Evolutionary conservation across 345 rosid species (phyloP), one percentile per base, ranked within the genome.

Genomic region (Garcia nutans): DNA sequence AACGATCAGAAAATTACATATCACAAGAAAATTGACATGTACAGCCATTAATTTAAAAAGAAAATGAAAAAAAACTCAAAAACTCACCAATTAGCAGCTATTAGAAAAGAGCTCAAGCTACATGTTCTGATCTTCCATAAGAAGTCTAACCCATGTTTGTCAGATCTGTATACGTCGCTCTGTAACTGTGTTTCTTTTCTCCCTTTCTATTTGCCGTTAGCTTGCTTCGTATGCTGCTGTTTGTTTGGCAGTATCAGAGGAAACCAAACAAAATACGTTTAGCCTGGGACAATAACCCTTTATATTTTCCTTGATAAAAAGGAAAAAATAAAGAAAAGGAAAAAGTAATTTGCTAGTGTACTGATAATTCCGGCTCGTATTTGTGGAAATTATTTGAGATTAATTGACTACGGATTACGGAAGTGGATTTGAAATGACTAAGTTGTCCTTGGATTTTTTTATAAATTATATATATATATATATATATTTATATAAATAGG

Each of bases 131-230:
- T 60, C 31, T 61, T 74, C 17, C 16, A 28, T 55, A 13, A 42
- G n/a, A 8, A 33, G 71, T 65, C 52, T 84, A 86, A 49, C 86
- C 89, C 89, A 84, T 82, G 77, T 31, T 58, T 24, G 66, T 62
- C 56, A 79, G 88, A 83, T 76, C 86, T 65, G 17, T n/a, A 10
- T 58, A 56, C 19, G 10, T 52, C 59, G 22, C 28, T 42, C 10
- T 61, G 66, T n/a, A 20, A 49, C 59, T 70, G 74, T 37, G 41
- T 37, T 37, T 5, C 37, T 16, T 33, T 52, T 78, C 64, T 71
- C 67, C 77, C 20, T 63, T 45, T 67, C 69, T 74, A 24, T 72
- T 47, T 69, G 75, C 70, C 69, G 78, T 50, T 44, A 41, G 86
- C 71, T 80, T 80, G 67, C 73, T 73, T 81, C 71, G 47, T 76